Evolutionary conservation across 2,329 filamentous ascomycete genomes (phyloP).

Genomic region (Mycosphaerelloides madeirae): DNA sequence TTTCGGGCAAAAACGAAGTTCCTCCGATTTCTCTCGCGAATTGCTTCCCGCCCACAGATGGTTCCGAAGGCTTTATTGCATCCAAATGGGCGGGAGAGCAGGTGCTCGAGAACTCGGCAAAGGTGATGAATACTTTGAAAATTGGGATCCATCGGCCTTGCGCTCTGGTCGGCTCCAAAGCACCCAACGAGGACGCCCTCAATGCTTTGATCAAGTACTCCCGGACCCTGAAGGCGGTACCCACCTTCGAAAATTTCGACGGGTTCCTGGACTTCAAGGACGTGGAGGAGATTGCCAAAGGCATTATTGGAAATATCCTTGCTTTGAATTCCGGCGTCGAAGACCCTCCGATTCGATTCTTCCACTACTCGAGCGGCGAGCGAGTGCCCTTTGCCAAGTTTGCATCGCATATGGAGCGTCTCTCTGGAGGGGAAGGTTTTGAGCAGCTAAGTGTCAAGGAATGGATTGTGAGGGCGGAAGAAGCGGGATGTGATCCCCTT

Average conservation of each 20-base stretch:
- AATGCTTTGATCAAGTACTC: conserved; percentile 17
- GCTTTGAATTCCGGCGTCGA: background rate
- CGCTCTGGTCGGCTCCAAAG: conserved; percentile 12
- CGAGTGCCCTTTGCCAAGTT: conserved; percentile 11
- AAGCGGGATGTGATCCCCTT: conserved; percentile 14
- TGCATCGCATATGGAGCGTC: conserved; percentile 6
- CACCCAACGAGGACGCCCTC: conserved; percentile 13
- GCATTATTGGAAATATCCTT: conserved; percentile 3
- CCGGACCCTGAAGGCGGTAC: conserved; percentile 9
- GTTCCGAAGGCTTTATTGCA: conserved; percentile 16
- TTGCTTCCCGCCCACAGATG: conserved; percentile 5
- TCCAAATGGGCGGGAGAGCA: conserved; percentile 17
- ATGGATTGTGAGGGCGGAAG: conserved; percentile 12
- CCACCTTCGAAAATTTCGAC: conserved; percentile 6
- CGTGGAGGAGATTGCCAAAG: conserved; percentile 10
- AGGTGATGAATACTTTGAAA: conserved; percentile 1
- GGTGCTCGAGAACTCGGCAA: conserved; percentile 8
- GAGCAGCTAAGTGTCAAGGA: conserved; percentile 13
- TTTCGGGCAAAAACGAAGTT: conserved; percentile 6
- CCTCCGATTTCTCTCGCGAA: conserved; percentile 10
- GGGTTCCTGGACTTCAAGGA: conserved; percentile 16
- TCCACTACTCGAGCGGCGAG: conserved; percentile 13
- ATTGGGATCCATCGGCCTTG: conserved; percentile 18
- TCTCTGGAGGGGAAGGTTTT: conserved; percentile 9
- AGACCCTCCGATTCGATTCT: conserved; percentile 6